phyloP scores from a whole-genome alignment of 495 filamentous ascomycete genomes.

The Penicillium antarcticum region DNA sequence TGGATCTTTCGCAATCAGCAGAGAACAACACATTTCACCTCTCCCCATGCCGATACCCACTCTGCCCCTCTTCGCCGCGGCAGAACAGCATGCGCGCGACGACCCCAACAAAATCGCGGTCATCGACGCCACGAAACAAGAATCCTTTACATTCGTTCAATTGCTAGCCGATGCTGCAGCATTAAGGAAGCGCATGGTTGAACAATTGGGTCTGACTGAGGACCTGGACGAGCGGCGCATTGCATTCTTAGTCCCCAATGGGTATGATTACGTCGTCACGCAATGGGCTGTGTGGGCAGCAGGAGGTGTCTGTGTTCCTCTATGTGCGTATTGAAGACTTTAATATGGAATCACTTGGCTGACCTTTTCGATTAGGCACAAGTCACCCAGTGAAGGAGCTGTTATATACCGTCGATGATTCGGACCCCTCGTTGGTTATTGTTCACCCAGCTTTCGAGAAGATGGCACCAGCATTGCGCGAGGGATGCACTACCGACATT shows the following conservation, averaged over 20 bases:
- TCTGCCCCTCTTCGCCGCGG: slow-evolving; percentile 70
- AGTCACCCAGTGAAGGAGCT: slow-evolving; percentile 42
- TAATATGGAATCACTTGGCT: slow-evolving; percentile 1
- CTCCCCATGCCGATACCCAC: slow-evolving; percentile 51
- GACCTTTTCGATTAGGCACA: slow-evolving; percentile 34
- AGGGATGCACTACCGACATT: slow-evolving; percentile 21
- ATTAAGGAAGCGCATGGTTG: slow-evolving; percentile 60
- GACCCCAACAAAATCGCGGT: slow-evolving; percentile 67
- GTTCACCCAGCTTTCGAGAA: slow-evolving; percentile 39
- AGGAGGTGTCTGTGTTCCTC: slow-evolving; percentile 40
- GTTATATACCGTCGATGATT: slow-evolving; percentile 41
- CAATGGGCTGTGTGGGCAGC: slow-evolving; percentile 42
- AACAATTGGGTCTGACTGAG: slow-evolving; percentile 35
- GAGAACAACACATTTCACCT: not conserved
- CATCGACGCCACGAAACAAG: slow-evolving; percentile 67
- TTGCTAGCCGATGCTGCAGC: slow-evolving; percentile 71
- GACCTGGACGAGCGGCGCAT: slow-evolving; percentile 72
- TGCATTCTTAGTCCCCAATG: slow-evolving; percentile 81
- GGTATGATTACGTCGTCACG: slow-evolving; percentile 89
- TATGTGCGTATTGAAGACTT: slow-evolving; percentile 24
- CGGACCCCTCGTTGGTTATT: slow-evolving; percentile 41
- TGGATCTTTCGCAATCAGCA: not conserved
- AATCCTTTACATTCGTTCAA: slow-evolving; percentile 74
- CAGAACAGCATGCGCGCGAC: slow-evolving; percentile 47
- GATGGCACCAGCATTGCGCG: slow-evolving; percentile 27